A percentile compares a stretch with the other conserved stretches of the same genome.
phyloP scores from a whole-genome alignment of 2,329 filamentous ascomycete genomes.

The Lasiodiplodia sp. region DNA sequence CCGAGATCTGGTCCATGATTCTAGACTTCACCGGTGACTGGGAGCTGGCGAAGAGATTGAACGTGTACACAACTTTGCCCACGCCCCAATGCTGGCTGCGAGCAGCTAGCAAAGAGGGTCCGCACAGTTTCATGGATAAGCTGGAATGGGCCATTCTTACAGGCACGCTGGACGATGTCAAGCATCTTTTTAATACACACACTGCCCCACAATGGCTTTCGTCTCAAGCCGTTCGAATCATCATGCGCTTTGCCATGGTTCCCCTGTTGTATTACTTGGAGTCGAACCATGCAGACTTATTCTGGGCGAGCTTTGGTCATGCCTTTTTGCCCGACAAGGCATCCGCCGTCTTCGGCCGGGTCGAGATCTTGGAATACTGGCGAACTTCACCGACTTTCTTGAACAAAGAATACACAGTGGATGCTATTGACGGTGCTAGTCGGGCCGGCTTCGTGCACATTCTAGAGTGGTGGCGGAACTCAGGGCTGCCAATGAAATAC shows the following conservation, averaged over 20 bases:
- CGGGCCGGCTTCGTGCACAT: slow-evolving; percentile 84
- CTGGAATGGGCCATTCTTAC: slow-evolving; percentile 87
- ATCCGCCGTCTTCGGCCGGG: slow-evolving; percentile 83
- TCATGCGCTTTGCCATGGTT: slow-evolving; percentile 88
- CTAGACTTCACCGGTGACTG: slow-evolving; percentile 86
- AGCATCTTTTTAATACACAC: slow-evolving; percentile 71
- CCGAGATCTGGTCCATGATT: slow-evolving; percentile 89
- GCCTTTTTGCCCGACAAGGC: slow-evolving; percentile 87
- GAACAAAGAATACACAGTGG: slow-evolving; percentile 83
- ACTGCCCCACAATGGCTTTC: slow-evolving; percentile 79
- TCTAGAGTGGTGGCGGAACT: slow-evolving; percentile 90
- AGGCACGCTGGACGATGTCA: slow-evolving; percentile 73
- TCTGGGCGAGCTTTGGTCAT: slow-evolving; percentile 83
- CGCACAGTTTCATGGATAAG: slow-evolving; percentile 76
- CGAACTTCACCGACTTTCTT: slow-evolving; percentile 80
- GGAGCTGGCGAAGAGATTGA: slow-evolving; percentile 84
- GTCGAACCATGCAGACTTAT: slow-evolving; percentile 73
- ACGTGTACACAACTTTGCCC: slow-evolving; percentile 78
- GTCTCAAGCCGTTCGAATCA: slow-evolving; percentile 81
- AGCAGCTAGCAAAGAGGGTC: slow-evolving; percentile 68
- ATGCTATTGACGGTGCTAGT: slow-evolving; percentile 87
- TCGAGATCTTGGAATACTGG: slow-evolving; percentile 91
- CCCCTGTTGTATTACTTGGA: slow-evolving; percentile 78
- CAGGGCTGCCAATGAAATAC: slow-evolving; percentile 80
- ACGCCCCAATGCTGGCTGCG: slow-evolving; percentile 76